Conservation (phyloP, 768 basidiomycete genomes). For the Leccinum subgranulosum region DNA sequence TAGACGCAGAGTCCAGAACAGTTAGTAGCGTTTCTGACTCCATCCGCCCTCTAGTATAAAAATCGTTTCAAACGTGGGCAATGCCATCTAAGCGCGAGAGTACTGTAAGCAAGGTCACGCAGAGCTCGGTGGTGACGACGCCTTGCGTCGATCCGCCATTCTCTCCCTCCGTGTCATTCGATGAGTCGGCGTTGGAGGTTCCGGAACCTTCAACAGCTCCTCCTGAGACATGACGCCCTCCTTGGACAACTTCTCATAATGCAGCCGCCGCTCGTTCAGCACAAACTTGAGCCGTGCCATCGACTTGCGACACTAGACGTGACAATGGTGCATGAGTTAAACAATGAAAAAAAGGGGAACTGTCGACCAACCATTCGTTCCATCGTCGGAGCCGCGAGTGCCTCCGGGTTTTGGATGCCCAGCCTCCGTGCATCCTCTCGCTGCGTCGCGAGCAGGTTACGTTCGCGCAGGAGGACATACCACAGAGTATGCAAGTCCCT, state of each 20-base stretch:
- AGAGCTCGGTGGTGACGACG: neutral
- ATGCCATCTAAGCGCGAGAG: slow-evolving; percentile 2
- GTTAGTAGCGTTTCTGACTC: slow-evolving; percentile 8
- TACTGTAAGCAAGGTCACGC: neutral
- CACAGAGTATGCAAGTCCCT: slow-evolving; percentile 91
- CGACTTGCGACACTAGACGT: slow-evolving; percentile 78
- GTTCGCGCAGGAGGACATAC: slow-evolving; percentile 87
- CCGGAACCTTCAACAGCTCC: slow-evolving; percentile 14
- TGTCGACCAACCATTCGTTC: slow-evolving; percentile 40
- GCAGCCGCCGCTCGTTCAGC: slow-evolving; percentile 84
- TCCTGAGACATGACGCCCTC: slow-evolving; percentile 20
- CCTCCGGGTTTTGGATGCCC: slow-evolving; percentile 36
- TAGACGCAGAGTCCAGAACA: slow-evolving; percentile 3
- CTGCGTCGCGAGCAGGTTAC: slow-evolving; percentile 89
- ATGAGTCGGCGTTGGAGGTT: slow-evolving; percentile 8
- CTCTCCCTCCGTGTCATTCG: slow-evolving; percentile 23
- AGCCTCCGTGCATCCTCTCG: slow-evolving; percentile 70
- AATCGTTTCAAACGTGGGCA: slow-evolving; percentile 10
- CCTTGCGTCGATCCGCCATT: slow-evolving; percentile 16
- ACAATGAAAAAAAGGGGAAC: neutral
- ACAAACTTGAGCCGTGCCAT: slow-evolving; percentile 97
- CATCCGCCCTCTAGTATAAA: neutral
- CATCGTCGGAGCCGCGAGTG: slow-evolving; percentile 28
- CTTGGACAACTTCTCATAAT: slow-evolving; percentile 50
- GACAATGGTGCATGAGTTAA: slow-evolving; percentile 2